phyloP scores from a whole-genome alignment of 345 rosid species.

The Dipteronia sinensis region DNA sequence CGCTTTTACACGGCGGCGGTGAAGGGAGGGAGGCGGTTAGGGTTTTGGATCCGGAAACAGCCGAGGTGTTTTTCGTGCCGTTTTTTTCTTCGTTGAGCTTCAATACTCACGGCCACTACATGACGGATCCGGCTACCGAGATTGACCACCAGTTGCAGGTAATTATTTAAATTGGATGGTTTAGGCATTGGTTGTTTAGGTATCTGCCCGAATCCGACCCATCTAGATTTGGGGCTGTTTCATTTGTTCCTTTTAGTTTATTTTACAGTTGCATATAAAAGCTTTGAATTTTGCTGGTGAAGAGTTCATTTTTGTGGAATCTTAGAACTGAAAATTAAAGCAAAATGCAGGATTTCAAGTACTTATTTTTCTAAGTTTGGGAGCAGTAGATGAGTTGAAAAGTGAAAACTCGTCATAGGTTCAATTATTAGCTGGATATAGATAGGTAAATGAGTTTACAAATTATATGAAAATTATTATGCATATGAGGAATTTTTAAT shows the following conservation, averaged over 20 bases:
- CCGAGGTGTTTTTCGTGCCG: slow-evolving; percentile 85
- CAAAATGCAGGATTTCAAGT: background rate
- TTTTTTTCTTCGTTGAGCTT: slow-evolving; percentile 93
- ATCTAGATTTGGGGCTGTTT: background rate
- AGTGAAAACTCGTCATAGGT: background rate
- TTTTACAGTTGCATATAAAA: background rate
- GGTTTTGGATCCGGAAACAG: slow-evolving; percentile 92
- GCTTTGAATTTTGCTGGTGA: background rate
- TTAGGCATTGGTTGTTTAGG: too few relatives aligned
- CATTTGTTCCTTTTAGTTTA: background rate
- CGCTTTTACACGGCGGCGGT: slow-evolving; percentile 58
- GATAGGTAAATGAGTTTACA: background rate
- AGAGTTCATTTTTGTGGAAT: background rate
- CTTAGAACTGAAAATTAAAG: background rate
- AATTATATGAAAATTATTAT: background rate
- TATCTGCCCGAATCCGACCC: too few relatives aligned
- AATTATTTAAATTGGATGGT: background rate
- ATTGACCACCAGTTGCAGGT: slow-evolving; percentile 91
- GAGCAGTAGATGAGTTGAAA: background rate
- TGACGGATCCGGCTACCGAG: slow-evolving; percentile 97
- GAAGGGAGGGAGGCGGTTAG: slow-evolving; percentile 67
- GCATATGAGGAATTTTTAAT: background rate
- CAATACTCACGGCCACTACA: slow-evolving; percentile 80
- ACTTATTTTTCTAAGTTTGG: background rate
- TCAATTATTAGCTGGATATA: background rate